These are phyloP conservation scores for Ichthyophthirius multifiliis DNA, from an alignment of 169 alveolate genomes.

Conservation along the genomic window DNA sequence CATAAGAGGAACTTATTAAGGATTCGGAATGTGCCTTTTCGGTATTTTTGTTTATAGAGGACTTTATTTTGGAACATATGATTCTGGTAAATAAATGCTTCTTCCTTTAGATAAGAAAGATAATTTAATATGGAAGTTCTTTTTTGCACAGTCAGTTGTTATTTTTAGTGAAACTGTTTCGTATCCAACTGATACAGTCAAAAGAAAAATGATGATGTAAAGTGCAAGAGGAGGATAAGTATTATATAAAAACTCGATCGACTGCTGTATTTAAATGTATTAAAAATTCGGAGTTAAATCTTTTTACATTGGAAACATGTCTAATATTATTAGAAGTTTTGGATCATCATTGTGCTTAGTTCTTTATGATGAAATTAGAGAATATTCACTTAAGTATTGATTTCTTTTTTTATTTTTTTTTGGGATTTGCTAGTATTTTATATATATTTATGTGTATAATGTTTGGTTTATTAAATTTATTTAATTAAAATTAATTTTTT, in stretches of 20 bases:
- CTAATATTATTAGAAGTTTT: conserved; percentile 21
- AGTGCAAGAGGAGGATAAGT: conserved; percentile 5
- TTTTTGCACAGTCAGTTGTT: conserved; percentile 20
- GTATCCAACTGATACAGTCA: conserved; percentile 36
- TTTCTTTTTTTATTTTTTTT: too few species aligned
- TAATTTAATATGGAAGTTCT: not conserved
- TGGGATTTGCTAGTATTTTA: too few species aligned
- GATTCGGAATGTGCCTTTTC: conserved; percentile 21
- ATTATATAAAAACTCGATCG: not conserved
- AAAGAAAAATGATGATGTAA: conserved; percentile 35
- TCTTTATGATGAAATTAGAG: conserved; percentile 27
- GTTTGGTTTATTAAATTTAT: too few species aligned
- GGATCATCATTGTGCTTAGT: conserved; percentile 30
- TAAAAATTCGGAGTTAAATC: conserved; percentile 2
- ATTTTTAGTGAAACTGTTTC: conserved; percentile 26
- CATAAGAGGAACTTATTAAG: conserved; percentile 29
- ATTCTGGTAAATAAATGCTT: conserved; percentile 15
- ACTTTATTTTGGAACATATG: conserved; percentile 40
- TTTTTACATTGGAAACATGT: conserved; percentile 12
- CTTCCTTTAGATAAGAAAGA: not conserved
- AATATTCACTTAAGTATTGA: not conserved
- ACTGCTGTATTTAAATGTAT: not conserved
- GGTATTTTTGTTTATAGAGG: conserved; percentile 39
- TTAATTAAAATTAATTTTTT: too few species aligned
- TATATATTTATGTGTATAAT: too few species aligned